phyloP scores from a whole-genome alignment of 148 eudicot species.

The Chenopodium album region DNA sequence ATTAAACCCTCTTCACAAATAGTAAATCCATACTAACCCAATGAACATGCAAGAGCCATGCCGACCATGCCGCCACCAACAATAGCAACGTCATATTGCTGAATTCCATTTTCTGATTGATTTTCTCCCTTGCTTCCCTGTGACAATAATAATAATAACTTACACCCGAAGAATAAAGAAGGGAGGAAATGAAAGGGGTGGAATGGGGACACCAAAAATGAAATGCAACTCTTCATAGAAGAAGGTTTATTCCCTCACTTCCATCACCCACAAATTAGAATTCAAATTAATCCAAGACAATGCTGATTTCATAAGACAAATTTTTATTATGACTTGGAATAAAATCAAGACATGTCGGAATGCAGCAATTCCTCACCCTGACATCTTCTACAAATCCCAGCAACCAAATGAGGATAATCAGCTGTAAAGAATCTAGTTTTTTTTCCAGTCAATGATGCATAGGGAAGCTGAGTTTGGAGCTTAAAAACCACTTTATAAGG shows the following conservation, averaged over 20 bases:
- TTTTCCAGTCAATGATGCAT: neutral
- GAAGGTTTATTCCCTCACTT: neutral
- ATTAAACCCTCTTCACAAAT: neutral
- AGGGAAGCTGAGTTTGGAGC: neutral
- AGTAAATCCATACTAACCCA: conserved; percentile 46
- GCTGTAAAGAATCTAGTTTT: no score
- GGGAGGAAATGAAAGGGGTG: neutral
- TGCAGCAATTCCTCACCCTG: no score
- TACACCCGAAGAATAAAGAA: neutral
- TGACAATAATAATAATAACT: conserved; percentile 12
- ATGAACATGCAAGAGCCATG: conserved; percentile 88
- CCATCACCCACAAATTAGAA: neutral
- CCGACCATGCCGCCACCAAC: conserved; percentile 99
- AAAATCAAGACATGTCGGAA: neutral
- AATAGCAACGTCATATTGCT: conserved; percentile 80
- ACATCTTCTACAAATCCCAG: no score
- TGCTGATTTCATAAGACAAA: neutral
- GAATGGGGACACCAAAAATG: neutral
- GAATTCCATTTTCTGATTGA: conserved; percentile 30
- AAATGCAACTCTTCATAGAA: neutral
- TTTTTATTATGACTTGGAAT: no score
- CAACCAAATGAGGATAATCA: no score
- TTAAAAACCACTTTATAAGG: no score
- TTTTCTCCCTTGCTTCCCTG: conserved; percentile 48
- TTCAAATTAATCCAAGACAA: neutral